Evolutionary conservation across 345 rosid species (phyloP).

Genomic region (Lumnitzera racemosa): DNA sequence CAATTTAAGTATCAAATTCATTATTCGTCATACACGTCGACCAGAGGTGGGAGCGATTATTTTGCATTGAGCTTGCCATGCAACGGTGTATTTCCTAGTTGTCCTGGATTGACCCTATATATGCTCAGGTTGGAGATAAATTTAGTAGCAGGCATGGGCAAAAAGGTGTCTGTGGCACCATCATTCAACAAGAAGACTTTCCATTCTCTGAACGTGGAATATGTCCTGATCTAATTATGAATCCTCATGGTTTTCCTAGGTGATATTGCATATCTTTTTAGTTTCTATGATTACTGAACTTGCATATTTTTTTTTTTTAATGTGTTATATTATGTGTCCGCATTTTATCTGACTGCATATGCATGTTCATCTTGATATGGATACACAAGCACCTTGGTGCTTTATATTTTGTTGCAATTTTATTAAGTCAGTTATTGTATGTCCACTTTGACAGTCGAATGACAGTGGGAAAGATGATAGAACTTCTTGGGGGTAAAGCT

Average conservation of each 20-base stretch:
- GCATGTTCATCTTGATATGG: no score
- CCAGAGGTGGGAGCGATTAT: slow-evolving; percentile 57
- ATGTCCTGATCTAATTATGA: slow-evolving; percentile 96
- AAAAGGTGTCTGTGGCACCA: slow-evolving; percentile 97
- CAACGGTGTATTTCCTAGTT: slow-evolving; percentile 5
- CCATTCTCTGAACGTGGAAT: slow-evolving; percentile 96
- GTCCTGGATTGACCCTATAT: slow-evolving; percentile 8
- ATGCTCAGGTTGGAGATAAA: slow-evolving; percentile 77
- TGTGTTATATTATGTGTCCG: no score
- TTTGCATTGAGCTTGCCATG: neutral
- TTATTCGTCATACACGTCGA: slow-evolving; percentile 88
- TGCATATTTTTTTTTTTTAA: no score
- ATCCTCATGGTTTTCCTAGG: slow-evolving; percentile 99
- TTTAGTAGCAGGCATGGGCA: slow-evolving; percentile 99
- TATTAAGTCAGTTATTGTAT: slow-evolving; percentile 2
- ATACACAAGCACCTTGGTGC: neutral
- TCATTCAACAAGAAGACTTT: slow-evolving; percentile 90
- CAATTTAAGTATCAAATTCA: slow-evolving; percentile 47
- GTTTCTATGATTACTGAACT: neutral
- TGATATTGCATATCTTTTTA: slow-evolving; percentile 11
- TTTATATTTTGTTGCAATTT: neutral
- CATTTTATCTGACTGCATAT: no score
- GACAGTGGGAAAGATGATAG: slow-evolving; percentile 99
- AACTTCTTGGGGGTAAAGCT: slow-evolving; percentile 94
- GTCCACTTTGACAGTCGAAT: slow-evolving; percentile 59